These are phyloP conservation scores for Citrullus colocynthis DNA, from an alignment of 306 rosid species.

Conservation along the genomic window DNA sequence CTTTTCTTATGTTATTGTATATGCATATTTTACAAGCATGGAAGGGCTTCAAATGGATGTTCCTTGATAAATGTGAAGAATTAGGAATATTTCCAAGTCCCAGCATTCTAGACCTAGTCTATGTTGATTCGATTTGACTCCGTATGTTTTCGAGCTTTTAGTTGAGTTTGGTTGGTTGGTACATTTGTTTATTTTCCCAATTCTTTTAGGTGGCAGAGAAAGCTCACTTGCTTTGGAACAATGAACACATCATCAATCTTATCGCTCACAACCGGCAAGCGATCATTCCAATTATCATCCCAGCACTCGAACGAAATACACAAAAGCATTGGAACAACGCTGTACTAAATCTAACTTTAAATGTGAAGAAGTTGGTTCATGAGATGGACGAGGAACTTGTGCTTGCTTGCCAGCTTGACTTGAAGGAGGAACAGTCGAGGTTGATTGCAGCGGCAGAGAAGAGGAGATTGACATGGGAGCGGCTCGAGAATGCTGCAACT, in stretches of 20 bases:
- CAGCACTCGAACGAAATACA: slow-evolving; percentile 72
- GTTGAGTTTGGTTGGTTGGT: neutral
- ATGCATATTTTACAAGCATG: neutral
- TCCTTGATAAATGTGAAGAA: neutral
- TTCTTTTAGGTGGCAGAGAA: slow-evolving; percentile 78
- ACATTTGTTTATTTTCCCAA: neutral
- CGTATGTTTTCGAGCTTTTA: neutral
- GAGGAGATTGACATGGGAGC: slow-evolving; percentile 69
- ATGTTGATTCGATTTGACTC: neutral
- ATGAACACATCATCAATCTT: slow-evolving; percentile 70
- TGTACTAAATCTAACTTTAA: slow-evolving; percentile 77
- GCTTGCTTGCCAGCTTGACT: slow-evolving; percentile 55
- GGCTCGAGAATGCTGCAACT: slow-evolving; percentile 52
- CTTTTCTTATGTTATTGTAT: neutral
- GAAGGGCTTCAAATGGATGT: neutral
- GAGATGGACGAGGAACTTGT: slow-evolving; percentile 90
- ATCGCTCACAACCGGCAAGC: slow-evolving; percentile 68
- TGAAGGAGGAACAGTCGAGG: slow-evolving; percentile 50
- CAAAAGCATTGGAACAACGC: slow-evolving; percentile 93
- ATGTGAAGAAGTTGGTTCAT: slow-evolving; percentile 54
- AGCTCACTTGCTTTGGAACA: slow-evolving; percentile 93
- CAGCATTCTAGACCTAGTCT: neutral
- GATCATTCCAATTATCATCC: slow-evolving; percentile 71
- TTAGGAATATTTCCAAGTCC: neutral
- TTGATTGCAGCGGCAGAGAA: slow-evolving; percentile 60